Evolutionary conservation across 1,284 basidiomycete genomes (phyloP).

Genomic region (Trichosporon asahii): DNA sequence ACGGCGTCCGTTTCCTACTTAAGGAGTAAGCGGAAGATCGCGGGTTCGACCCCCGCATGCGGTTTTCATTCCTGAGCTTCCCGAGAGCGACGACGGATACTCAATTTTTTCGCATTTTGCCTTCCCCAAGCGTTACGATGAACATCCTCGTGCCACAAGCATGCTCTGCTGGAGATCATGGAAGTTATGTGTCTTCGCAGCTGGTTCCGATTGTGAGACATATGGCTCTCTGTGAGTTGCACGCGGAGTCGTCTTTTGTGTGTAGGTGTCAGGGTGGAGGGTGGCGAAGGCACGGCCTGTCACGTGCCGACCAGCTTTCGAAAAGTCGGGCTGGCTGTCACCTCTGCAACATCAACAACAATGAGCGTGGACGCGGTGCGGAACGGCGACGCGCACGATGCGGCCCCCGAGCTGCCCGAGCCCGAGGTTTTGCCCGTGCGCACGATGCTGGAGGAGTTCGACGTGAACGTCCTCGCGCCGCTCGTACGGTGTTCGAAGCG

Average conservation of each 20-base stretch:
- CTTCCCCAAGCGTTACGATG: too few species aligned
- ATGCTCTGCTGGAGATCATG: too few species aligned
- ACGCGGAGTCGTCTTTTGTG: too few species aligned
- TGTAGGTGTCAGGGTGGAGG: too few species aligned
- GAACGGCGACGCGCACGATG: not conserved
- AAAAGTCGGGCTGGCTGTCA: not conserved
- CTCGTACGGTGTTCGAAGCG: conserved; percentile 61
- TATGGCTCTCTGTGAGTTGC: too few species aligned
- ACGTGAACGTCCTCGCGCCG: conserved; percentile 57
- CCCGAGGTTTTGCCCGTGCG: conserved; percentile 50
- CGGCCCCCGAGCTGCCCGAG: conserved; percentile 32
- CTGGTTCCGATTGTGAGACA: too few species aligned
- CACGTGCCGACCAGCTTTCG: not conserved
- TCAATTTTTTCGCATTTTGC: too few species aligned
- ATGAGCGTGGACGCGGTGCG: conserved; percentile 17
- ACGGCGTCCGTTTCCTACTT: conserved; percentile 5
- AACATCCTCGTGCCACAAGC: too few species aligned
- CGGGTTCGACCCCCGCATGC: conserved; percentile 12
- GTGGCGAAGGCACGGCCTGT: not conserved
- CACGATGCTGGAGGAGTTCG: conserved; percentile 52
- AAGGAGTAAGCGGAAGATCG: conserved; percentile 8
- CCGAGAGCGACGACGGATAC: not conserved
- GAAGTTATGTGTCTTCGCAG: too few species aligned
- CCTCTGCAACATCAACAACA: conserved; percentile 6
- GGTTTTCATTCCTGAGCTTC: conserved; percentile 2